Percentiles rank a stretch among this genome's conserved stretches.
phyloP scores from a whole-genome alignment of 306 rosid species.

The Purshia tridentata region DNA sequence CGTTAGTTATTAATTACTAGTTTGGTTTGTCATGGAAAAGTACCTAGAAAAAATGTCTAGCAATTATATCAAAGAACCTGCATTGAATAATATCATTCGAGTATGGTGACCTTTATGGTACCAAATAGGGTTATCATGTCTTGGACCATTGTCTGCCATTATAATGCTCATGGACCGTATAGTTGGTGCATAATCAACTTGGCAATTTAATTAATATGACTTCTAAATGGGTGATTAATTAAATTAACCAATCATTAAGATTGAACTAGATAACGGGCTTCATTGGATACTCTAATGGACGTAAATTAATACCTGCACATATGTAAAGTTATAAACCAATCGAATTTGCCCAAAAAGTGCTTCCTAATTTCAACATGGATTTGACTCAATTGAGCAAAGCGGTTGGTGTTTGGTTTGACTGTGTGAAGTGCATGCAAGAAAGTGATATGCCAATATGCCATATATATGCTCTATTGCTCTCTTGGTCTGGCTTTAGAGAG shows the following conservation, averaged over 20 bases:
- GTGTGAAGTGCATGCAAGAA: constrained; percentile 16
- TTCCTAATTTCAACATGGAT: constrained; percentile 38
- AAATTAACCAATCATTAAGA: background rate
- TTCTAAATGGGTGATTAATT: background rate
- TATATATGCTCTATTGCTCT: background rate
- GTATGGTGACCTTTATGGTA: background rate
- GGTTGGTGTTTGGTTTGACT: constrained; percentile 62
- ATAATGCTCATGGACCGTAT: background rate
- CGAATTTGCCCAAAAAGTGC: constrained; percentile 33
- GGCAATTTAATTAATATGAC: background rate
- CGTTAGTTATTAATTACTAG: background rate
- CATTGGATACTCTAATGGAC: constrained; percentile 27
- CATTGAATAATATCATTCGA: background rate
- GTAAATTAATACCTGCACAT: no score
- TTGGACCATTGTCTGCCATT: constrained; percentile 11
- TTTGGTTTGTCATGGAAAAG: constrained; percentile 5
- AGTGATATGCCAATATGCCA: constrained; percentile 3
- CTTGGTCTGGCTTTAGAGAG: background rate
- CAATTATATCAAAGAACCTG: background rate
- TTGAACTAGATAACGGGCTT: background rate
- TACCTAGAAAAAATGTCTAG: background rate
- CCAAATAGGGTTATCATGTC: constrained; percentile 15
- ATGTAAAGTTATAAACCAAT: background rate
- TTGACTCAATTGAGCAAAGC: constrained; percentile 52
- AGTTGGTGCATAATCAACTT: background rate